A percentile compares a stretch with the other conserved stretches of the same genome.
Conservation (phyloP, 179 eudicot species). For the Corrigiola litoralis region DNA sequence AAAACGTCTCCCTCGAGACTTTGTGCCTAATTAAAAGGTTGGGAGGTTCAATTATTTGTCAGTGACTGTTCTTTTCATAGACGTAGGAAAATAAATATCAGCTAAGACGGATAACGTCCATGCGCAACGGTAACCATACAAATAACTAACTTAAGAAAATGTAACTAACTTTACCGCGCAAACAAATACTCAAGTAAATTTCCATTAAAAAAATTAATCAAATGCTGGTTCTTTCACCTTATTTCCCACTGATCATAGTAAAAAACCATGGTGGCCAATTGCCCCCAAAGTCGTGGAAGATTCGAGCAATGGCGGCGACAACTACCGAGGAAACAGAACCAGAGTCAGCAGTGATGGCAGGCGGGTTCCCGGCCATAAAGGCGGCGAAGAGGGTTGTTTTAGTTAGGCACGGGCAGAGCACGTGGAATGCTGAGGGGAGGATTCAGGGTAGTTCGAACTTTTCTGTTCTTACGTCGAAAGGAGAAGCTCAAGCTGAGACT, state of each 20-base stretch:
- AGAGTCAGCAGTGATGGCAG: conserved; percentile 1
- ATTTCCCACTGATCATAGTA: background rate
- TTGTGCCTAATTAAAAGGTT: too few species aligned
- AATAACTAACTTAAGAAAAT: background rate
- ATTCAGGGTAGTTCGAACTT: conserved; percentile 93
- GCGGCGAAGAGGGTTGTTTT: conserved; percentile 78
- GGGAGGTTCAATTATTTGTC: too few species aligned
- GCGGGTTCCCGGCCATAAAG: conserved; percentile 48
- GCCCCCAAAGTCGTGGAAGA: conserved; percentile 10
- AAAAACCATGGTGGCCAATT: background rate
- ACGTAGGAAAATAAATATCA: too few species aligned
- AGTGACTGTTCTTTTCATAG: too few species aligned
- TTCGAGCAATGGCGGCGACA: conserved; percentile 4
- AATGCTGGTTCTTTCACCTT: conserved; percentile 21
- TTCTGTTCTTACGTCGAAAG: conserved; percentile 74
- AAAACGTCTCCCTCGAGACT: too few species aligned
- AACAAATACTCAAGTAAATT: background rate
- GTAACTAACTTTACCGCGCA: conserved; percentile 17
- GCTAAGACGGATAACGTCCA: conserved; percentile 16
- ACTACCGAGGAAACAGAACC: conserved; percentile 8
- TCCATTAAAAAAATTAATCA: background rate
- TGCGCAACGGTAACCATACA: conserved; percentile 29
- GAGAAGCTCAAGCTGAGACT: conserved; percentile 89
- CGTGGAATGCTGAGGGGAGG: conserved; percentile 96
- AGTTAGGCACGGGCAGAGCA: conserved; percentile 97